Base-by-base conservation (phyloP, 805 yeast species). In the Spathaspora hagerdaliae region DNA sequence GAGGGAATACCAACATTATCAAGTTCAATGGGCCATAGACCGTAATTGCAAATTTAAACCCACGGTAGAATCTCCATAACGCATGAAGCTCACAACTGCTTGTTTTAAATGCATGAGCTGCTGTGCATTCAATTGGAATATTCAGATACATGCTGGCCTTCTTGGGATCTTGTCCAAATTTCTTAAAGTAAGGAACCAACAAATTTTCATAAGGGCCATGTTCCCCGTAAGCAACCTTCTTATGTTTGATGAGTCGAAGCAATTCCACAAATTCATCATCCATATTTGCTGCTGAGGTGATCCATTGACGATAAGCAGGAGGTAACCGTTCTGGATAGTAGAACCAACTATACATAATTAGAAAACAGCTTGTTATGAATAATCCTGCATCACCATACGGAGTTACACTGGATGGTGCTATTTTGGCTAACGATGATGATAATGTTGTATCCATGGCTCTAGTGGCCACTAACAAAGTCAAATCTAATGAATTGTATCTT, bases 271-370 rank as follows among this genome's bases (percentile, higher is more conserved):
- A 49, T 34, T 65, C 75, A 26, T 56, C 56, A 49, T 75, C 79
- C 74, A 74, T 71, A 44, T 67, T 63, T 7, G 79, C 78, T 14
- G 77, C 77, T 37, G 65, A 64, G 3, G 80, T 72, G 51, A 75
- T 75, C 80, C 80, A 75, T 42, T 60, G 59, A 27, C 64, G 56
- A 51, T 75, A 75, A 6, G 75, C 65, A 6, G 67, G 70, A n/a
- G 77, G 75, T 34, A 75, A 59, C 27, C 56, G 50, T 8, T 63
- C 60, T 2, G 77, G 78, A 42, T 59, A 46, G 57, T 51, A 68
- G 46, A 69, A 68, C 73, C 73, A 69, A 11, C 64, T 50, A 45
- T 48, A 63, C 74, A 69, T 69, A 41, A 69, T 66, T 15, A 60
- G 54, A n/a, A 59, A 44, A 42, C 66, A 54, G 12, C 69, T 59